Evolutionary conservation across 768 basidiomycete species (phyloP), one percentile per base, ranked within the genome.

Genomic region (Tricholoma terreum): DNA sequence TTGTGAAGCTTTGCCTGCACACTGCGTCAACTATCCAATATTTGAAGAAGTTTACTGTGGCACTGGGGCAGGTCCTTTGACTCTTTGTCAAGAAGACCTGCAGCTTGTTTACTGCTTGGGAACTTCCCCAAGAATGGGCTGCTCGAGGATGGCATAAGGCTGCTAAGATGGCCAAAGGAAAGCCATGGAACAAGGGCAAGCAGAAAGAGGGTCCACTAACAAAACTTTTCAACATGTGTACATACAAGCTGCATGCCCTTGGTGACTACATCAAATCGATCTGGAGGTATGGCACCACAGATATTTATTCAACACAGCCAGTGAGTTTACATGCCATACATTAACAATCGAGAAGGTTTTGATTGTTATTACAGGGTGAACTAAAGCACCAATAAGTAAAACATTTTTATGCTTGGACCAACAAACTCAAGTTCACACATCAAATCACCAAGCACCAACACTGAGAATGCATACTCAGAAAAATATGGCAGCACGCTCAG

Each of bases 341-440:
- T 53, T 54, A 6, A 46, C 43, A 21, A 45, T 22, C 6, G 11
- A 45, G 7, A 24, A 14, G 19, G 7, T n/a, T n/a, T n/a, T n/a
- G n/a, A n/a, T n/a, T n/a, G n/a, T n/a, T n/a, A 43, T 21, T 42
- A n/a, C 34, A 78, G 76, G 72, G 73, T 2, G 75, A 79, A 56
- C 66, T 69, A 0, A 69, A 77, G 50, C 78, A 79, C 54, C 61
- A 57, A 0, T 46, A 53, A 0, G 68, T 72, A 8, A 79, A 80
- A 60, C 50, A 42, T 0, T 71, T 70, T 45, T 79, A 75, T 50
- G 54, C 62, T 24, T 10, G 24, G 27, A 46, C 1, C 35, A 61
- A 0, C 68, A 69, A 7, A 71, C 72, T 58, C 38, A 54, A 58
- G 2, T 43, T 52, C 19, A 62, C 34, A 1, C 21, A 34, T 0